Conservation (phyloP, 495 filamentous ascomycete genomes). For the Penicillium chermesinum region DNA sequence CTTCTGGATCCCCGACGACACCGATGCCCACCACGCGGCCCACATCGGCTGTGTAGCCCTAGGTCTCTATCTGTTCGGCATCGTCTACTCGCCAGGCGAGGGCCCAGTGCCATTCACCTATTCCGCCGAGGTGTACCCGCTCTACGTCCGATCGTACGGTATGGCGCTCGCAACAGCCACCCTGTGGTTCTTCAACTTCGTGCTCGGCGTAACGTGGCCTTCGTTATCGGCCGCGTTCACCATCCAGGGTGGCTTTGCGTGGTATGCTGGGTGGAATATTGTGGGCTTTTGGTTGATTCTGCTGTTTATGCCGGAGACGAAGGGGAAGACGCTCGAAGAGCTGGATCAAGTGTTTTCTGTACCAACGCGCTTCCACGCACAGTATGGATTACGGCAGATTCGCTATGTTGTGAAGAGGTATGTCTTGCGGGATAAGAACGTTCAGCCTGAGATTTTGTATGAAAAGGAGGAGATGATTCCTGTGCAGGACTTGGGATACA, state of each 20-base stretch:
- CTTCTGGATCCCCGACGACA: constrained; percentile 60
- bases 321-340: constrained; percentile 43
- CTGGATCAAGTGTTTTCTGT: constrained; percentile 49
- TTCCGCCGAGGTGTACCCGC: constrained; percentile 72
- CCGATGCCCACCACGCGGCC: constrained; percentile 30
- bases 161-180: constrained; percentile 66
- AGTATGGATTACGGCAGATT: constrained; percentile 45
- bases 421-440: constrained; percentile 26
- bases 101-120: constrained; percentile 84
- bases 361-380: constrained; percentile 42
- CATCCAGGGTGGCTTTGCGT: constrained; percentile 47
- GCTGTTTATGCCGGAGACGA: constrained; percentile 49
- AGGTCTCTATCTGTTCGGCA: constrained; percentile 70
- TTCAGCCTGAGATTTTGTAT: constrained; percentile 38
- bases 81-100: constrained; percentile 74
- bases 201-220: constrained; percentile 50
- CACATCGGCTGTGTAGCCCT: constrained; percentile 56
- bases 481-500: constrained; percentile 20
- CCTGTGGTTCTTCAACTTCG: constrained; percentile 52
- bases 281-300: constrained; percentile 46
- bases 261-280: constrained; percentile 52
- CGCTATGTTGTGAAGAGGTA: constrained; percentile 43
- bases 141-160: constrained; percentile 66
- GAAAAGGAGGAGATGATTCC: constrained; percentile 27
- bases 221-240: constrained; percentile 50